phyloP scores from a whole-genome alignment of 176 grass and related monocot genomes.

The Avena sativa region DNA sequence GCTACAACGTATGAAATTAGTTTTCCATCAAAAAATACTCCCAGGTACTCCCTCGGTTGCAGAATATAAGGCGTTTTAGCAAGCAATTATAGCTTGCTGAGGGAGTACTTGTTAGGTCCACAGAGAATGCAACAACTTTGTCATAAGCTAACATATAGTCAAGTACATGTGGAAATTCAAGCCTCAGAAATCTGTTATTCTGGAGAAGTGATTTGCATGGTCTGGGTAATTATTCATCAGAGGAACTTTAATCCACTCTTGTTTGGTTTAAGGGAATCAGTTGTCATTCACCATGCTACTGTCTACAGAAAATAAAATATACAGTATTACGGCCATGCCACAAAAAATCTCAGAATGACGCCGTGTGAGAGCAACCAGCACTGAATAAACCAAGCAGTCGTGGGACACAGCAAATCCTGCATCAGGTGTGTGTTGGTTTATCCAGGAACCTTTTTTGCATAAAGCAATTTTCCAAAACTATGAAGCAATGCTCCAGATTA shows the following conservation, averaged over 20 bases:
- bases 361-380: not conserved
- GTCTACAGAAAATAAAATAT: not conserved
- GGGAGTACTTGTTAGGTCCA: not conserved
- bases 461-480: too few species aligned
- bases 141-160: not conserved
- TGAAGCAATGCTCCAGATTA: not conserved
- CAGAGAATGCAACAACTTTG: not conserved
- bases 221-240: not conserved
- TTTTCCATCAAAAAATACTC: not conserved
- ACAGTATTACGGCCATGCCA: not conserved
- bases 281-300: not conserved
- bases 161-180: conserved; percentile 4
- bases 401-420: too few species aligned
- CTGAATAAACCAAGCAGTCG: not conserved
- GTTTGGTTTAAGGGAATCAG: not conserved
- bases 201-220: not conserved
- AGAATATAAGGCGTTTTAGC: too few species aligned
- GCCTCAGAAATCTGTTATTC: not conserved
- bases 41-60: not conserved
- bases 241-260: not conserved
- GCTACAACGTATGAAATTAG: not conserved
- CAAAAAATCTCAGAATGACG: not conserved
- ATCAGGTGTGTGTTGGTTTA: too few species aligned
- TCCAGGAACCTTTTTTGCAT: too few species aligned
- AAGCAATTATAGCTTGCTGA: too few species aligned